phyloP scores from a whole-genome alignment of 768 basidiomycete genomes.

The Calocera viscosa region DNA sequence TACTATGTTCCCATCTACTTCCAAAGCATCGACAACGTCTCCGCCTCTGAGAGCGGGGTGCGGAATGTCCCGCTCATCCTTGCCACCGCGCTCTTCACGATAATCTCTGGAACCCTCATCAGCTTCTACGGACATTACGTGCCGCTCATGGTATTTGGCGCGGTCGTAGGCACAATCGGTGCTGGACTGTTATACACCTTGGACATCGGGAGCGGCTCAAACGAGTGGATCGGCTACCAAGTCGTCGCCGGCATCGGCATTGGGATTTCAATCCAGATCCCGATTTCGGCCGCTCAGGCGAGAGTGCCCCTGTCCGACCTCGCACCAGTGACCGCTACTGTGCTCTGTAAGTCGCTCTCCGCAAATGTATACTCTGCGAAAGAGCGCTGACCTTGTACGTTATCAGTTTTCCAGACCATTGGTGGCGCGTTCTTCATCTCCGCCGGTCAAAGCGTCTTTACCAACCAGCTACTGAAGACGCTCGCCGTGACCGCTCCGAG shows the following conservation, averaged over 20 bases:
- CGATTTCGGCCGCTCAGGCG: background rate
- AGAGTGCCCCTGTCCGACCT: background rate
- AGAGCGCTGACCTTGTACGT: background rate
- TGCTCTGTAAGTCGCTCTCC: background rate
- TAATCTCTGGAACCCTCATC: background rate
- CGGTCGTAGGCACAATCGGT: background rate
- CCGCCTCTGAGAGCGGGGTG: conserved; percentile 1
- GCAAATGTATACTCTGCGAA: background rate
- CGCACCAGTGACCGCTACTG: background rate
- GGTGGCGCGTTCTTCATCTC: conserved; percentile 4
- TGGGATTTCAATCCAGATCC: background rate
- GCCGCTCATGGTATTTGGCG: background rate
- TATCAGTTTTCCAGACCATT: background rate
- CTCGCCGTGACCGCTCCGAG: background rate
- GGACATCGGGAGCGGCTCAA: background rate
- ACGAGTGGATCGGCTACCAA: background rate
- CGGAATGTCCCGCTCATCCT: conserved; percentile 1
- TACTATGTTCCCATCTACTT: conserved; percentile 5
- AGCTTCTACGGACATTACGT: background rate
- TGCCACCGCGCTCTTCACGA: background rate
- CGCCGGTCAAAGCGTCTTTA: background rate
- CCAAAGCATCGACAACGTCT: conserved; percentile 9
- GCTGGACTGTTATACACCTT: background rate
- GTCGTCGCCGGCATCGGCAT: background rate
- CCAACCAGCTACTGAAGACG: background rate